Evolutionary conservation across 495 filamentous ascomycete genomes (phyloP), one percentile per base, ranked within the genome.

Genomic region (Podospora comata): DNA sequence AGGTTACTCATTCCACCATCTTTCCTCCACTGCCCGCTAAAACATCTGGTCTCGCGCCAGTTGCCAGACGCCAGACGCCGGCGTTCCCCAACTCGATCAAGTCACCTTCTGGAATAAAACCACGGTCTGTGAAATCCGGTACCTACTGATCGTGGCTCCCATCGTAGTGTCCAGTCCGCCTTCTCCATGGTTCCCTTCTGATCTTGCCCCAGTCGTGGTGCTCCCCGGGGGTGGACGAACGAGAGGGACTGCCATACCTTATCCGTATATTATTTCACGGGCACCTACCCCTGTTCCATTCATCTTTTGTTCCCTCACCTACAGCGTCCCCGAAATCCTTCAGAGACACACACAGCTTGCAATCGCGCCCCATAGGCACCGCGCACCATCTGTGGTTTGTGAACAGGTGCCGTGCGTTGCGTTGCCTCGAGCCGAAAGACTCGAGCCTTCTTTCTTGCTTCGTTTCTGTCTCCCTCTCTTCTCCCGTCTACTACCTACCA

Each of bases 1-100:
- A 23, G 23, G 23, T 23, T 23, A 23, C 23, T 66, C 65, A 57
- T 61, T 62, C 60, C 61, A 58, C 30, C 7, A 7, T 48, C 15
- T 3, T 11, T 48, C 34, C 62, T 9, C 18, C 23, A 23, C 32
- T 32, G 26, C 28, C 64, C 55, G 32, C 64, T 30, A 60, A 26
- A 48, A 58, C 55, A 7, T 3, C 3, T 26, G 55, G 55, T 26
- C 23, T 58, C 55, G 19, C 55, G 13, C 39, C 39, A 48, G 15
- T 13, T 13, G 39, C 39, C 39, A 32, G 30, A 39, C 34, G 6
- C 11, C 34, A 39, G 34, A 48, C 39, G 5, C 7, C 39, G 39
- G 39, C 39, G 13, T 48, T 48, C 13, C 39, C 39, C 39, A 39
- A 39, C 34, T 39, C 5, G 1, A 23, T 23, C 23, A 23, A 23